Percentiles rank a stretch among this genome's conserved stretches.
phyloP scores from a whole-genome alignment of 176 grass and related monocot genomes.

The Ampelocalamus luodianensis region DNA sequence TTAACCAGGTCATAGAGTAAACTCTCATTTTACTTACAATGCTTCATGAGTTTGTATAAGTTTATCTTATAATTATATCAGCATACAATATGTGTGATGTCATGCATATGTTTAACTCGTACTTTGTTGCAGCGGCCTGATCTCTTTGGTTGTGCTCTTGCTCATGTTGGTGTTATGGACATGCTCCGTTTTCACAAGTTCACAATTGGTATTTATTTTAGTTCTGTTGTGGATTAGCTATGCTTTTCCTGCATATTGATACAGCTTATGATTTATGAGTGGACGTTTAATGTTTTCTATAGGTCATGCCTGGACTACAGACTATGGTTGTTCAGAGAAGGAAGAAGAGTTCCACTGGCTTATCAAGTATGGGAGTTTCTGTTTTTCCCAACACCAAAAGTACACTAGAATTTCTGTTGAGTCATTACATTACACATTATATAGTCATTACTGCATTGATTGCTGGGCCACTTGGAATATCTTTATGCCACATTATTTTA shows the following conservation, averaged over 20 bases:
- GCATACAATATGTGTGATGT: background rate
- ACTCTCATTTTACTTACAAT: constrained; percentile 16
- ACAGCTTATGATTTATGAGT: constrained; percentile 14
- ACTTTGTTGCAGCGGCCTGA: constrained; percentile 72
- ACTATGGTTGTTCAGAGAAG: constrained; percentile 91
- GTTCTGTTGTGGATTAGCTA: constrained; percentile 20
- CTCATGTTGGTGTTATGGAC: constrained; percentile 98
- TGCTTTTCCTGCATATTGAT: constrained; percentile 31
- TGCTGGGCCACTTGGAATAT: background rate
- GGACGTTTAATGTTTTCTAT: constrained; percentile 37
- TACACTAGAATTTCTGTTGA: background rate
- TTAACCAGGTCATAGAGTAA: constrained; percentile 72
- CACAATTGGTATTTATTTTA: constrained; percentile 69
- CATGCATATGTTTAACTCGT: constrained; percentile 34
- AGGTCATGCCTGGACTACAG: constrained; percentile 98
- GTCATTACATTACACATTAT: constrained; percentile 15
- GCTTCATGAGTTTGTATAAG: background rate
- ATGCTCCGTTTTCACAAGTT: constrained; percentile 99
- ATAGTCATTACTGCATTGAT: background rate
- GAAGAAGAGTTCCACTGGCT: constrained; percentile 87
- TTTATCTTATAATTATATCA: constrained; percentile 32
- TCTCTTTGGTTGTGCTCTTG: constrained; percentile 93
- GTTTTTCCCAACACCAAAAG: background rate
- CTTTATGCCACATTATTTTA: background rate
- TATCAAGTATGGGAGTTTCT: constrained; percentile 69